phyloP scores from a whole-genome alignment of 2,329 filamentous ascomycete genomes.

The Stagonosporopsis rhizophila region DNA sequence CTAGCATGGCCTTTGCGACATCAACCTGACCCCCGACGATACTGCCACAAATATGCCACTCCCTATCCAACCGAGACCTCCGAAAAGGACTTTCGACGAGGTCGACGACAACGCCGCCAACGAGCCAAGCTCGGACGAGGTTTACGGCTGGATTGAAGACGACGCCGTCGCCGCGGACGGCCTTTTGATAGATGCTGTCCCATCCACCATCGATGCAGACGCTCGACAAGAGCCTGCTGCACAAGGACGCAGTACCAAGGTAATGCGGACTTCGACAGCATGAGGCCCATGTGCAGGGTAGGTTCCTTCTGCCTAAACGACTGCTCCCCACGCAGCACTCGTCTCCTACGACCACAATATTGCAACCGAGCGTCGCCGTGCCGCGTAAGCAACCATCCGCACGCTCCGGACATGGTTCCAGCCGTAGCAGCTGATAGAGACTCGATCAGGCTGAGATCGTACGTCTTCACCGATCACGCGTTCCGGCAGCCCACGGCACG shows the following conservation, averaged over 20 bases:
- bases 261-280: conserved; percentile 32
- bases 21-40: conserved; percentile 41
- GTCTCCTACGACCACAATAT: not conserved
- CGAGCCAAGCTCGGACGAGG: conserved; percentile 67
- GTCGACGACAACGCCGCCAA: conserved; percentile 68
- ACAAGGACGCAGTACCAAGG: conserved; percentile 34
- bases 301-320: conserved; percentile 10
- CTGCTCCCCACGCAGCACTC: not conserved
- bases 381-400: conserved; percentile 15
- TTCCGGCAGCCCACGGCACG: conserved; percentile 21
- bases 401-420: not conserved
- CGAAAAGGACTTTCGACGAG: conserved; percentile 66
- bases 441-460: conserved; percentile 24
- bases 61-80: conserved; percentile 46
- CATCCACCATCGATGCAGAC: conserved; percentile 19
- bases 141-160: conserved; percentile 76
- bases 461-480: conserved; percentile 28
- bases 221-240: conserved; percentile 27
- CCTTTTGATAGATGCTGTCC: conserved; percentile 44
- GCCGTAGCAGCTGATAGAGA: conserved; percentile 16
- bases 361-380: not conserved
- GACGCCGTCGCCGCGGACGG: conserved; percentile 57
- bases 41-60: conserved; percentile 34
- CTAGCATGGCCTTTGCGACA: conserved; percentile 44
- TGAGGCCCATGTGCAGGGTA: conserved; percentile 18